Base-by-base conservation (phyloP, 495 filamentous ascomycete species). In the Aspergillus funiculosus region DNA sequence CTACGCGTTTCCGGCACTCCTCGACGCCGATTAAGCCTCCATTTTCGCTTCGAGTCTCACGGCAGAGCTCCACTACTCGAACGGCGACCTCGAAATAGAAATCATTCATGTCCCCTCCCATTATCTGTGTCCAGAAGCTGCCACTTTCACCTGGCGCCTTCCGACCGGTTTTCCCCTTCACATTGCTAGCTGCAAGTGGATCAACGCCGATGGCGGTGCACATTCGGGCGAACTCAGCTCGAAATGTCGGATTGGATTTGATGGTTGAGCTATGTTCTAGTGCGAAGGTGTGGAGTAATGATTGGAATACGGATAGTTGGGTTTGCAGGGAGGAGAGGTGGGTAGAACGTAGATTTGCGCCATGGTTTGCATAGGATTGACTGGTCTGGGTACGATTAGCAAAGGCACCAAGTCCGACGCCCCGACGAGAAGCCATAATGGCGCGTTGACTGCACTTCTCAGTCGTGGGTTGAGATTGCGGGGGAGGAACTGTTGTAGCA, bases 51-150 rank as follows among this genome's bases (percentile, higher is more conserved):
- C 94, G 75, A 28, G 90, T 95, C 39, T 79, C 81, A 3, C 88
- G 73, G 64, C 92, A 98, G 0, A 97, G 80, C 66, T 96, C 92
- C 6, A 98, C 94, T 5, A 97, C 87, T 21, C 87, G 72, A 28
- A 96, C 89, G 0, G 87, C 94, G 35, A 98, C 76, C 68, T 94
- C 91, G 62, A 97, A 97, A 63, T 97, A 97, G 57, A 97, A 98
- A 62, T 97, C 94, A 62, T 95, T 95, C 51, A 97, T 91, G 54
- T 80, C 87, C 15, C 85, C 76, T 1, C 92, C 92, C 40, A 96
- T 66, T 54, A 95, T 80, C 70, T 95, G 90, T 10, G 88, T 86
- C 92, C 92, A 96, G 51, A 95, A 81, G 54, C 83, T 91, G 13
- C 78, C 77, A 32, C 61, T 56, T 61, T 72, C 58, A 60, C 68